Percentiles rank a stretch among this genome's conserved stretches.
These are phyloP conservation scores for Tritrichomonas musculus DNA, from an alignment of 208 protist species.

Conservation along the genomic window DNA sequence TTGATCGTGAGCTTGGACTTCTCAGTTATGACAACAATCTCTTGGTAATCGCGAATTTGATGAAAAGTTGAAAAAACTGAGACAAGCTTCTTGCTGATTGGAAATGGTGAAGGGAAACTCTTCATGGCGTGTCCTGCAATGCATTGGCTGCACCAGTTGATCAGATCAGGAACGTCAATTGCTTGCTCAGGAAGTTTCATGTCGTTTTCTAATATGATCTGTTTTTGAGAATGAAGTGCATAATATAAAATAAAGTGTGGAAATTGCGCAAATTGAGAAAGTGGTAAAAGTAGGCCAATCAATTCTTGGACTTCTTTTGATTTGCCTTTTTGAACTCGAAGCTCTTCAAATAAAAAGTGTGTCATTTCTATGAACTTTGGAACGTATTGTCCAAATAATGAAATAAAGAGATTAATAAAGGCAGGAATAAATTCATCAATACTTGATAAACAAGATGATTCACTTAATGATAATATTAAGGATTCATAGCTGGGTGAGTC, in stretches of 20 bases:
- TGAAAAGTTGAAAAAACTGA: neutral
- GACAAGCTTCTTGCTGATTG: neutral
- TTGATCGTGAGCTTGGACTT: neutral
- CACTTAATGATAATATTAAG: neutral
- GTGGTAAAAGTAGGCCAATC: neutral
- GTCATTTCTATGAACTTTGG: neutral
- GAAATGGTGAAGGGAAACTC: neutral
- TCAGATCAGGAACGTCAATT: neutral
- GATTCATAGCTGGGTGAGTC: neutral
- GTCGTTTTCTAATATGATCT: neutral
- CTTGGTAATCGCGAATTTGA: neutral
- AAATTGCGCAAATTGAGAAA: neutral
- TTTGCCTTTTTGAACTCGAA: neutral
- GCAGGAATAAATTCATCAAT: neutral
- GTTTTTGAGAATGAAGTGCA: neutral
- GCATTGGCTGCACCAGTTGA: neutral
- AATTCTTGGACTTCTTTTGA: neutral
- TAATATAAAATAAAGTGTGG: neutral
- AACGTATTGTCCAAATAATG: neutral
- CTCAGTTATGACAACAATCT: neutral
- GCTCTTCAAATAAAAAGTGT: slow-evolving; percentile 16
- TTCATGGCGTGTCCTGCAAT: neutral
- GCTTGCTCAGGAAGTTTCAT: neutral
- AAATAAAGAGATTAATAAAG: neutral
- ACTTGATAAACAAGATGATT: neutral